Evolutionary conservation across 208 protist genomes (phyloP).

Genomic region (Wallacemonas sp.): DNA sequence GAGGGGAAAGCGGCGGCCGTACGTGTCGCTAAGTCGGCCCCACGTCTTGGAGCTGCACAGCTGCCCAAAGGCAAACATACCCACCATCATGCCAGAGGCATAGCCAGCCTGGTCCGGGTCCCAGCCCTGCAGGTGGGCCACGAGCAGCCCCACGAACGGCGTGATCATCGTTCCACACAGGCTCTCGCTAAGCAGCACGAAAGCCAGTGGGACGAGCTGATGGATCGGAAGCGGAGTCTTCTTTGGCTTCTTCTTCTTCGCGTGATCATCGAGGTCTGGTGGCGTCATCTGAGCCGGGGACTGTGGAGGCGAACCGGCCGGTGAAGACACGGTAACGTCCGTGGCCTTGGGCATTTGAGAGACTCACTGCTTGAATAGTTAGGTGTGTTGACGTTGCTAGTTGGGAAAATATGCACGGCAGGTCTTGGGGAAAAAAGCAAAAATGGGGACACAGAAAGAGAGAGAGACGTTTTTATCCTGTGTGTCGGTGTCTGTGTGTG

Average conservation of each 20-base stretch:
- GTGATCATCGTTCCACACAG: constrained; percentile 54
- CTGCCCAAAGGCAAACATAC: constrained; percentile 52
- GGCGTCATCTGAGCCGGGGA: constrained; percentile 7
- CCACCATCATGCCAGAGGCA: constrained; percentile 49
- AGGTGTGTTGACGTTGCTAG: too few species aligned
- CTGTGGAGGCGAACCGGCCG: background rate
- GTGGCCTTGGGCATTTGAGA: constrained; percentile 11
- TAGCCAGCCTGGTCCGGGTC: constrained; percentile 48
- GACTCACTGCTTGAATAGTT: too few species aligned
- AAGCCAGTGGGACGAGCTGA: constrained; percentile 31
- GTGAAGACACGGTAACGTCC: background rate
- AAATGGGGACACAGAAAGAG: too few species aligned
- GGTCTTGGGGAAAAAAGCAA: too few species aligned
- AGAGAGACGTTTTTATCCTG: too few species aligned
- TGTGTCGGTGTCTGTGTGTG: too few species aligned
- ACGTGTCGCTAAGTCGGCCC: constrained; percentile 50
- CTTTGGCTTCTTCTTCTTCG: background rate
- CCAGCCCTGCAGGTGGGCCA: constrained; percentile 44
- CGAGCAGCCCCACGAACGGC: constrained; percentile 54
- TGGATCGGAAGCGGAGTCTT: constrained; percentile 27
- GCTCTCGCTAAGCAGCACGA: constrained; percentile 55
- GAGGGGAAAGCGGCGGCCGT: constrained; percentile 25
- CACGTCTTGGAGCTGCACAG: constrained; percentile 51
- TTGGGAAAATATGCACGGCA: background rate
- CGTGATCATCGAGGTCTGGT: background rate